Conservation (phyloP, 768 basidiomycete species). For the Suillus fuscotomentosus region DNA sequence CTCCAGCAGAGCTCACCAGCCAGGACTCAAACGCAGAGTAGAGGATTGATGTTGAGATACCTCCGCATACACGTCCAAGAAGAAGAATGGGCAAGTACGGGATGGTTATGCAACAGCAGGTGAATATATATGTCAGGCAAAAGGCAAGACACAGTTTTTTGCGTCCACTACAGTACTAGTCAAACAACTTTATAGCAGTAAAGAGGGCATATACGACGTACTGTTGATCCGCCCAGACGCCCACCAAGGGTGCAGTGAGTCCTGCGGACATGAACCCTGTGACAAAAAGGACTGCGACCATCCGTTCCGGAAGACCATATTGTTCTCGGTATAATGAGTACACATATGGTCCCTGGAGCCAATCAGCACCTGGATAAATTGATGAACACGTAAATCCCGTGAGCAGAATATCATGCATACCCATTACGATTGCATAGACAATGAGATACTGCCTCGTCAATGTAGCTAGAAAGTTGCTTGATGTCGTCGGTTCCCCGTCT, state of each 20-base stretch:
- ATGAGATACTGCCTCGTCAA: conserved; percentile 54
- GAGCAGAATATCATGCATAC: conserved; percentile 33
- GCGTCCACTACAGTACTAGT: conserved; percentile 49
- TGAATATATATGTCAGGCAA: conserved; percentile 61
- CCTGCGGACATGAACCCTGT: conserved; percentile 74
- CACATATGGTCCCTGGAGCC: conserved; percentile 79
- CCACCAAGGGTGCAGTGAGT: conserved; percentile 65
- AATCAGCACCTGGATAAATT: conserved; percentile 57
- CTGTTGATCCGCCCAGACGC: conserved; percentile 80
- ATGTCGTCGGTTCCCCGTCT: conserved; percentile 24
- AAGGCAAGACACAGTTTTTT: conserved; percentile 67
- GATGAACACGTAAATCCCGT: background rate
- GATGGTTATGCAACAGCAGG: conserved; percentile 60
- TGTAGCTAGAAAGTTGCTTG: conserved; percentile 25
- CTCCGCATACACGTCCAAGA: conserved; percentile 63
- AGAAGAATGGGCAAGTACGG: conserved; percentile 59
- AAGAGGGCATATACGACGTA: conserved; percentile 30
- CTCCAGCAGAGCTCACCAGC: conserved; percentile 63
- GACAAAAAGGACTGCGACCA: conserved; percentile 74
- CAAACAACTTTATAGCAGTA: background rate
- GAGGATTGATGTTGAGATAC: conserved; percentile 72
- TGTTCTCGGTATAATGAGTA: conserved; percentile 75
- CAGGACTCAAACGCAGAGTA: conserved; percentile 79
- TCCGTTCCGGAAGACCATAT: conserved; percentile 58
- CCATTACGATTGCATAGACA: conserved; percentile 76